Base-by-base conservation (phyloP, 31 red algal species). In the Endocladia muricata region DNA sequence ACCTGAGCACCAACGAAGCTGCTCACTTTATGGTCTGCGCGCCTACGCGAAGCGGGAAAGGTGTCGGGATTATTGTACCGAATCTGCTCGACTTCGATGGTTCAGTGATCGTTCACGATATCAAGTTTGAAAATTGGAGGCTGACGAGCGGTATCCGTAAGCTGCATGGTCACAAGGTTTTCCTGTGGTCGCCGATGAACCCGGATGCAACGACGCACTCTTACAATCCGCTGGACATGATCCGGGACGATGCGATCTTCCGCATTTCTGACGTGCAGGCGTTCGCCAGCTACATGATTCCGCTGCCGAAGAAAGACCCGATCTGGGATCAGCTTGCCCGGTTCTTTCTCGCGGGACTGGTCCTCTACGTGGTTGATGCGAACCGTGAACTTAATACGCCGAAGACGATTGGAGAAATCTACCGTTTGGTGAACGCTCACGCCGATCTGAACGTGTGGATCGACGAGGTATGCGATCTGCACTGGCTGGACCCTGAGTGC, bases 251-350 rank as follows among this genome's bases (percentile, higher is more conserved):
- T n/a, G 47, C 47, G n/a, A 11, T 15, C n/a, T n/a, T 15, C 47
- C 47, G 47, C 47, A 52, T 52, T 52, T 52, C 47, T n/a, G 47
- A 52, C 47, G 13, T 52, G 47, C 47, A 52, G 47, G n/a, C n/a
- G 13, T 15, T 52, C 47, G 47, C 47, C 11, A n/a, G 13, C 47
- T n/a, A 15, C 47, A 11, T 52, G 13, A n/a, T 52, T n/a, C n/a
- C 47, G 13, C 13, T 52, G 13, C n/a, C 47, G 13, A n/a, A 52
- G 13, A 52, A 52, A 52, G 47, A 52, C 47, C 47, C 47, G 13
- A 52, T 52, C 13, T 52, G 47, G 47, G 47, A n/a, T 52, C 11
- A 52, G 13, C 13, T 15, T 15, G 47, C 47, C n/a, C 47, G 47
- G 47, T 52, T n/a, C 11, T 52, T 52, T 15, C n/a, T 52, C n/a